Percentiles rank a stretch among this genome's conserved stretches.
Evolutionary conservation across 2,329 filamentous ascomycete species (phyloP).

Genomic region (Colletotrichum costaricense): DNA sequence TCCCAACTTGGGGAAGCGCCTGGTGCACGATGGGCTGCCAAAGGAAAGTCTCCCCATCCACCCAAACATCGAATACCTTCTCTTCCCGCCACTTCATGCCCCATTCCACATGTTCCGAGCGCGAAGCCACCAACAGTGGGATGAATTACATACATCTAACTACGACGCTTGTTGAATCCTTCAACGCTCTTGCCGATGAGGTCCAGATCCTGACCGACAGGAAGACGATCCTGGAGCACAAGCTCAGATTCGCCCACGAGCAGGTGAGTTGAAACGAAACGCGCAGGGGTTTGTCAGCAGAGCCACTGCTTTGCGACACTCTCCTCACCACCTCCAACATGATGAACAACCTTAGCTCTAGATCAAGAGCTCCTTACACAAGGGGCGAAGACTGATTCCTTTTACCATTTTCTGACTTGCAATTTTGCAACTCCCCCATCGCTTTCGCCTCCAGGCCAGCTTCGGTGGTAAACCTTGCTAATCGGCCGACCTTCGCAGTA

Average conservation of each 20-base stretch:
- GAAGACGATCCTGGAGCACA: constrained; percentile 74
- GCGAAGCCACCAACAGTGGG: constrained; percentile 42
- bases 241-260: constrained; percentile 74
- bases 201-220: constrained; percentile 72
- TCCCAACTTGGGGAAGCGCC: constrained; percentile 25
- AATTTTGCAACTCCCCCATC: constrained; percentile 30
- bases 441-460: constrained; percentile 25
- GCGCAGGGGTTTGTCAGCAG: constrained; percentile 33
- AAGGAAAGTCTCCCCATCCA: constrained; percentile 33
- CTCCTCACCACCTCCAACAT: constrained; percentile 41
- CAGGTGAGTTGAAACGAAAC: constrained; percentile 61
- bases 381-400: constrained; percentile 72
- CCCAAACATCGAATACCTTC: constrained; percentile 25
- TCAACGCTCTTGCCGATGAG: constrained; percentile 73
- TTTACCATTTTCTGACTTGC: constrained; percentile 55
- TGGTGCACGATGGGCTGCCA: constrained; percentile 30
- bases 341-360: constrained; percentile 78
- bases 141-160: constrained; percentile 59
- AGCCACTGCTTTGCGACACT: constrained; percentile 19
- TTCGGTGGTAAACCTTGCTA: constrained; percentile 32
- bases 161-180: constrained; percentile 71
- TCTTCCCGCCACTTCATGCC: constrained; percentile 28
- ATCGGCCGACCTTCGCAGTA: constrained; percentile 56
- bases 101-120: constrained; percentile 32
- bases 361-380: constrained; percentile 75